A percentile compares a stretch with the other conserved stretches of the same genome.
These are phyloP conservation scores for Pyrenophora tritici-repentis DNA, from an alignment of 2,329 filamentous ascomycete species.

Conservation along the genomic window DNA sequence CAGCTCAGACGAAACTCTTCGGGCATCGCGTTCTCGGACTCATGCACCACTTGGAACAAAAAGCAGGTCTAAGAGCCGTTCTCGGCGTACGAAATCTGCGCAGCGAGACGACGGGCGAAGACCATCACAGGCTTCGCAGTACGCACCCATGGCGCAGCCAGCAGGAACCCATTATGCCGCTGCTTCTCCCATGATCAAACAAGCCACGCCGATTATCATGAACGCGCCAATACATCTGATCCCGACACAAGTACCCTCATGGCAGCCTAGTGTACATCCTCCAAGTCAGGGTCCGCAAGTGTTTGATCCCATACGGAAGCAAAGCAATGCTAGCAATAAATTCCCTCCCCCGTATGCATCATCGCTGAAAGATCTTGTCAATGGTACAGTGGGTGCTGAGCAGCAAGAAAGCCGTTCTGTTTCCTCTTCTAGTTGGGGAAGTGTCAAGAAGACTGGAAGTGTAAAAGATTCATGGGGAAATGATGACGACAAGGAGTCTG, in stretches of 20 bases:
- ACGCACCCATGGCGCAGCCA: background rate
- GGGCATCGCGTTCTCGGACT: conserved; percentile 15
- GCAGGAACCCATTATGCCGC: background rate
- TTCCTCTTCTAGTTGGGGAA: conserved; percentile 15
- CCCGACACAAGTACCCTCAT: background rate
- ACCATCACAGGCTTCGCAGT: background rate
- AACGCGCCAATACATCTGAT: conserved; percentile 6
- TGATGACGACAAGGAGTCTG: background rate
- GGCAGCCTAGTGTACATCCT: conserved; percentile 4
- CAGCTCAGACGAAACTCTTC: conserved; percentile 18
- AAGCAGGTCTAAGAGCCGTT: conserved; percentile 1
- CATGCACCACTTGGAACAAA: background rate
- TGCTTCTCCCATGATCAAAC: conserved; percentile 3
- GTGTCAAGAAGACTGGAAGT: background rate
- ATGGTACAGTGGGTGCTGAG: background rate
- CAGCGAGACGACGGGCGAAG: conserved; percentile 3
- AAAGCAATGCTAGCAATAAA: conserved; percentile 1
- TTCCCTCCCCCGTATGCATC: conserved; percentile 15
- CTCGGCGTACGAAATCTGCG: conserved; percentile 1
- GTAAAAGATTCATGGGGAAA: background rate
- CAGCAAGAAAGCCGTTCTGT: background rate
- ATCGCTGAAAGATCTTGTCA: background rate
- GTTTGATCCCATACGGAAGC: background rate
- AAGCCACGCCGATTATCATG: conserved; percentile 3
- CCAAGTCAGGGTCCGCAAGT: conserved; percentile 12